These are phyloP conservation scores for Gnomoniopsis sp. DNA, from an alignment of 2,329 filamentous ascomycete species.

Conservation along the genomic window DNA sequence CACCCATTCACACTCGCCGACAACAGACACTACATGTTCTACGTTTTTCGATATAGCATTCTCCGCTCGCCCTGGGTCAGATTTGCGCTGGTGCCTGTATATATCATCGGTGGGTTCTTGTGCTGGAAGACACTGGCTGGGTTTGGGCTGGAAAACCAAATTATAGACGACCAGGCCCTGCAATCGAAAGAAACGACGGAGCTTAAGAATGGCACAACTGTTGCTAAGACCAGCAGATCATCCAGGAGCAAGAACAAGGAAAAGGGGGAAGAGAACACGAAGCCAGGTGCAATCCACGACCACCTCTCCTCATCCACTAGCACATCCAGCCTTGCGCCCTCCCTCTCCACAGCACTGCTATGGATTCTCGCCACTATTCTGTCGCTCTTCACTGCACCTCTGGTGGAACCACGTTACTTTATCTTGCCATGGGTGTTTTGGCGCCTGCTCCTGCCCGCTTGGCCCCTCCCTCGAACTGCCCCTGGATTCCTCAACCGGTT, in stretches of 20 bases:
- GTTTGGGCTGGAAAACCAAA: conserved; percentile 19
- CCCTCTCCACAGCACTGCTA: conserved; percentile 51
- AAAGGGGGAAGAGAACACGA: background rate
- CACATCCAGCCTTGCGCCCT: conserved; percentile 28
- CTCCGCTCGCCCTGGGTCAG: conserved; percentile 60
- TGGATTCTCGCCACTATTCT: conserved; percentile 68
- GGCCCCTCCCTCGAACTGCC: conserved; percentile 22
- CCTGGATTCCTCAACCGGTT: conserved; percentile 2
- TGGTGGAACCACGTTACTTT: conserved; percentile 95
- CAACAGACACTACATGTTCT: conserved; percentile 97
- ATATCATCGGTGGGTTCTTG: conserved; percentile 67
- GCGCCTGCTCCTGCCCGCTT: conserved; percentile 71
- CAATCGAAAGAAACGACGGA: background rate
- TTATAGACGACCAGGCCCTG: background rate
- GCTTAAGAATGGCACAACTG: background rate
- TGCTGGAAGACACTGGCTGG: conserved; percentile 62
- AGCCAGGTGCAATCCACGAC: conserved; percentile 18
- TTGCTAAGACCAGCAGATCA: background rate
- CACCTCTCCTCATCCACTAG: conserved; percentile 24
- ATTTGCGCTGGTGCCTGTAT: conserved; percentile 66
- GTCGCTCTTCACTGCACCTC: conserved; percentile 80
- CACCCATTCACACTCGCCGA: conserved; percentile 96
- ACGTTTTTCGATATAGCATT: conserved; percentile 84
- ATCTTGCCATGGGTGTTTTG: conserved; percentile 94
- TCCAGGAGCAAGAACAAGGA: background rate